Conservation (phyloP, 768 basidiomycete genomes). For the Boletus tomentosulus region DNA sequence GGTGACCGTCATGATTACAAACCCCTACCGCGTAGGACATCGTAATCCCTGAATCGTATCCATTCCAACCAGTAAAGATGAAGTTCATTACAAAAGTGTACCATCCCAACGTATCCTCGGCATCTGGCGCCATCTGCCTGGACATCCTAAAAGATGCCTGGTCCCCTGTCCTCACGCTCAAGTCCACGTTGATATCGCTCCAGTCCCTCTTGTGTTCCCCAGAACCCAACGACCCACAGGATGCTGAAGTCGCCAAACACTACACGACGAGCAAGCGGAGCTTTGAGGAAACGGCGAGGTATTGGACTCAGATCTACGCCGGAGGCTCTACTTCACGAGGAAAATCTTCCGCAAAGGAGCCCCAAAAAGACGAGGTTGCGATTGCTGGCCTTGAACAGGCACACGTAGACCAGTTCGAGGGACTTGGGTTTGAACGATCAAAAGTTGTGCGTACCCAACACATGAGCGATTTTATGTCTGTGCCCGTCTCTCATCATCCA, state of each 20-base stretch:
- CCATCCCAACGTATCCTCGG: conserved; percentile 93
- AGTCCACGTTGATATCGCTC: conserved; percentile 91
- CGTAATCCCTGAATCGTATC: conserved; percentile 85
- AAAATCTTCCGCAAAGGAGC: conserved; percentile 29
- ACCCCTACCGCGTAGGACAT: conserved; percentile 61
- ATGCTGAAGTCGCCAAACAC: conserved; percentile 97
- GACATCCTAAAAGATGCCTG: conserved; percentile 87
- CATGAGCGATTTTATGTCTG: neutral
- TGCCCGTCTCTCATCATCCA: neutral
- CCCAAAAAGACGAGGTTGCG: conserved; percentile 45
- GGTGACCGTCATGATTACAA: neutral
- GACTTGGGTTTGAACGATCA: conserved; percentile 72
- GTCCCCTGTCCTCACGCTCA: conserved; percentile 93
- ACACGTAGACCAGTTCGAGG: conserved; percentile 82
- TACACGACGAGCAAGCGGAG: conserved; percentile 83
- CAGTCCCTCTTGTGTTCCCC: conserved; percentile 92
- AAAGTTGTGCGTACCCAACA: conserved; percentile 70
- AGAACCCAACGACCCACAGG: conserved; percentile 95
- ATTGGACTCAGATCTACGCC: conserved; percentile 94
- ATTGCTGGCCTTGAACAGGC: conserved; percentile 79
- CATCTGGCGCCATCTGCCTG: conserved; percentile 91
- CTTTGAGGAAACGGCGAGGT: conserved; percentile 89
- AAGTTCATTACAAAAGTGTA: conserved; percentile 97
- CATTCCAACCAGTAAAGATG: conserved; percentile 96
- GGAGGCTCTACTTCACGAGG: conserved; percentile 56